These are phyloP conservation scores for Vigna trinervia DNA, from an alignment of 306 rosid species.

Conservation along the genomic window DNA sequence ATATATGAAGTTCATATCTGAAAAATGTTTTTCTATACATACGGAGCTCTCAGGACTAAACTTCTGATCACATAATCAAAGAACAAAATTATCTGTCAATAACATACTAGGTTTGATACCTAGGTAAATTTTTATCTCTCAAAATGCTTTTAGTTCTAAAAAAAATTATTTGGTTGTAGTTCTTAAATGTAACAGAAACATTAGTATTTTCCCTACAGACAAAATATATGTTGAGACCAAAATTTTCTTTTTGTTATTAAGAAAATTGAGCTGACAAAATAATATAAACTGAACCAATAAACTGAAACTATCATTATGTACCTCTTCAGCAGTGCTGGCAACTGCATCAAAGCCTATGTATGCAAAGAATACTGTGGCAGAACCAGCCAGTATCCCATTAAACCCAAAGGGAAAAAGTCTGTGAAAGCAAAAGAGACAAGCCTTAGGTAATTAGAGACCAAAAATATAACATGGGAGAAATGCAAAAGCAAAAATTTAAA, in stretches of 20 bases:
- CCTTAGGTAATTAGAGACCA: conserved; percentile 37
- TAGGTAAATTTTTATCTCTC: no score
- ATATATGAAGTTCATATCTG: no score
- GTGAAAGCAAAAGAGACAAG: conserved; percentile 37
- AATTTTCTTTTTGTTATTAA: neutral
- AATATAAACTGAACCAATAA: neutral
- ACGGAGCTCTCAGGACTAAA: no score
- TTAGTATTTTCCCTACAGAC: no score
- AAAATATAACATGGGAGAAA: neutral
- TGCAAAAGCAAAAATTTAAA: conserved; percentile 40
- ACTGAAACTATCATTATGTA: conserved; percentile 27
- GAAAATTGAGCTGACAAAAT: neutral
- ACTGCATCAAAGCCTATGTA: conserved; percentile 92
- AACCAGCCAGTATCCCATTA: conserved; percentile 95
- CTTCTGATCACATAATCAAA: no score
- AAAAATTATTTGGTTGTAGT: no score
- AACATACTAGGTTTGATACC: no score
- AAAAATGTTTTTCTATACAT: no score
- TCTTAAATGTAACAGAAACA: no score
- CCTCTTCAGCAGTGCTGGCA: conserved; percentile 98
- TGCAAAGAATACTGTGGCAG: conserved; percentile 96
- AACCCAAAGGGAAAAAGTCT: conserved; percentile 91
- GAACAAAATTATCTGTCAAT: no score
- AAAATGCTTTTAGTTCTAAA: no score
- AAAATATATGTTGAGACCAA: neutral